Base-by-base conservation (phyloP, 1,284 basidiomycete species). In the Heterobasidion parviporum region DNA sequence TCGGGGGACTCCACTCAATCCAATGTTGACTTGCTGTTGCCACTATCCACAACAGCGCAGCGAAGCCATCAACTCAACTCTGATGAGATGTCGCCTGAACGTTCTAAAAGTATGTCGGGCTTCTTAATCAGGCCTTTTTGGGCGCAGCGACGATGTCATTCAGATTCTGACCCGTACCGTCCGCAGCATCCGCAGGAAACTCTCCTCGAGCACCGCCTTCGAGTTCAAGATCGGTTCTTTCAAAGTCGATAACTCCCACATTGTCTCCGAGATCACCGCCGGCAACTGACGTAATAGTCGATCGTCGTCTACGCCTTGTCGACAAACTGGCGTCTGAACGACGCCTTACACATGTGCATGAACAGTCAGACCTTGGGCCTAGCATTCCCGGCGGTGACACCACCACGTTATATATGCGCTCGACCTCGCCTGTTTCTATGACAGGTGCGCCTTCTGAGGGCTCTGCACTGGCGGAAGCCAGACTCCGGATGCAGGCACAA, bases 261-360 rank as follows among this genome's bases (percentile, higher is more conserved):
- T 34, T 9, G 12, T 32, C 44, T 3, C 45, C 20, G n/a, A 45
- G 16, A 26, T 34, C 20, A 41, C 26, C 51, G 49, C 52, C 43
- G 10, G 43, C 44, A 15, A 3, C 41, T n/a, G 33, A 51, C 14
- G 51, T 26, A 45, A 41, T 46, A 43, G 44, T 50, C 55, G 64
- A 66, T 55, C 57, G 64, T 59, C 77, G 75, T 59, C 65, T 69
- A 55, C 65, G 66, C 62, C 68, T 81, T 59, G 66, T 81, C 56
- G 65, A 68, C 58, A 76, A 73, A 65, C 72, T 83, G 52, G 71
- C 72, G 61, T 65, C 70, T 57, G 79, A 80, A 67, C 77, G 74
- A 68, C 54, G 62, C 62, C 36, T 64, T 64, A 57, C 56, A 48
- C 52, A 54, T 52, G 46, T 20, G 20, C 34, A 50, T 20, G 33